Base-by-base conservation (phyloP, 768 basidiomycete genomes). In the Kwoniella europaea region DNA sequence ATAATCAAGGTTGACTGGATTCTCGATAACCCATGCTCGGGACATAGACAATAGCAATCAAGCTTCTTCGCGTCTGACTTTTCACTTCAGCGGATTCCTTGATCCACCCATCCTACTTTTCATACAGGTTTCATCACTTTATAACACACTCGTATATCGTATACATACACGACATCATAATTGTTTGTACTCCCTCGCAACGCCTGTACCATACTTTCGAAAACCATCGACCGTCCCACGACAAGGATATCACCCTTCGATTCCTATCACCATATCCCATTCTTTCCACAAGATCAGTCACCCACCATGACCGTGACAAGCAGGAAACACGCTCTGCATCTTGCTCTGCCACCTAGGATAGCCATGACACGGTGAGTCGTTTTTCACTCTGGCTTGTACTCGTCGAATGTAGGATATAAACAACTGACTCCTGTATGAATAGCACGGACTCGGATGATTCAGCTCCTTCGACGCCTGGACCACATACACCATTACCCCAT, bases 401-500 rank as follows among this genome's bases (percentile, higher is more conserved):
- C 35, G 0, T 35, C 6, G 6, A 35, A n/a, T 2, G 16, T 42
- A 27, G 43, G 16, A 22, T 46, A 15, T n/a, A 2, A 2, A 18
- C 3, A 12, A 35, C 57, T 58, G 57, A 55, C 10, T 22, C 54
- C 5, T 18, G 13, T 41, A 41, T 42, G 10, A 15, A 5, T 59
- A 66, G 69, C 18, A 66, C 52, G 41, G 73, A 71, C 41, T 71
- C 72, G n/a, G 57, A 44, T 10, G 68, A 66, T 16, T 76, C 76
- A 4, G 53, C 57, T 13, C 74, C 75, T 24, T 52, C 41, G 12
- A 75, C 76, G 55, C 71, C 76, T 50, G 62, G 63, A 29, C 79
- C 79, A 5, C 75, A 76, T 55, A 80, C 79, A 15, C 79, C 79
- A 7, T 35, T 75, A 10, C 79, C 79, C 20, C 73, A 71, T 44